Base-by-base conservation (phyloP, 2,329 filamentous ascomycete genomes). In the Hypoxylon rubiginosum region DNA sequence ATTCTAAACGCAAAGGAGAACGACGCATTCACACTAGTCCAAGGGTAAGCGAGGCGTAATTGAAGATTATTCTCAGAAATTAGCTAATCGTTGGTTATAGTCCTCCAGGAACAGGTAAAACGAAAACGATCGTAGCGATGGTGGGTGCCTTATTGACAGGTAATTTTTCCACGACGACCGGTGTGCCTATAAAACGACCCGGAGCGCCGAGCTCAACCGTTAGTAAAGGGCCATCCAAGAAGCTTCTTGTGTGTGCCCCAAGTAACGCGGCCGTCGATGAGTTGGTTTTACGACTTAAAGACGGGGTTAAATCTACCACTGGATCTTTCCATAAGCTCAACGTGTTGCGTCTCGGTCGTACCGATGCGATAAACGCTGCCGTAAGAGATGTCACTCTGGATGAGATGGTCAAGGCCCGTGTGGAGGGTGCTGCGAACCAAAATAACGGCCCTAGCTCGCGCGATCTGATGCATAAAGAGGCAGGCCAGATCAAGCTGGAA, bases 241-340 rank as follows among this genome's bases (percentile, higher is more conserved):
- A 98, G 79, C 84, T 99, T 26, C 86, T 99, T 26, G 93, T 99
- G 24, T 99, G 96, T 76, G 96, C 96, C n/a, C 96, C 96, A 13
- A 98, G 94, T 84, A 99, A 99, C 79, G 96, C 96, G 6, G 96
- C 96, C 32, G 96, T 99, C 5, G 96, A 99, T 77, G 96, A 99
- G 78, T 79, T 99, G 67, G 96, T 99, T 17, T 90, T 97, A 78
- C 91, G 96, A 81, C 86, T 99, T 74, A 98, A 97, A 80, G 84
- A 88, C 57, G 96, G 96, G 4, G 86, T 99, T 56, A 95, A 90
- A 75, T 94, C 93, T 0, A 84, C 88, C 63, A 88, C 86, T 46
- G 95, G 96, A 1, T 85, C 89, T 28, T 83, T 84, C 11, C 90
- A 92, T 71, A 92, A 92, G 69, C 87, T 98, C 74, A 94, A 93